Conservation (phyloP, 345 rosid genomes). For the Eucalyptus curtisii region DNA sequence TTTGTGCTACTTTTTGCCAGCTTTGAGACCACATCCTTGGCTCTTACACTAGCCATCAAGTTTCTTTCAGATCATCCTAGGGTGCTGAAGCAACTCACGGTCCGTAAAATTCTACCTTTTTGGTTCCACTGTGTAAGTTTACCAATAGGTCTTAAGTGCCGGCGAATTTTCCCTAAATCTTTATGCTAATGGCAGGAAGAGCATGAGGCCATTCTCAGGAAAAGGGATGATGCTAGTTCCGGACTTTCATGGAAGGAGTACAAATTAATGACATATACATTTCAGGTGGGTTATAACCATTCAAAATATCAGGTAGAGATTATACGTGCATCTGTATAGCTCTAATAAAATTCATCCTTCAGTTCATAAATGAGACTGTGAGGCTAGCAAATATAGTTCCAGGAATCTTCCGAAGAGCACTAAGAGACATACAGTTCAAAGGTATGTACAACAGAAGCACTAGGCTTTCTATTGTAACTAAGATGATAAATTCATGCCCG, state of each 20-base stretch:
- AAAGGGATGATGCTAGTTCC: conserved; percentile 31
- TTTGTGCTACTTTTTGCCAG: conserved; percentile 89
- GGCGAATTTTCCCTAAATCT: background rate
- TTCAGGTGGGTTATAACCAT: conserved; percentile 42
- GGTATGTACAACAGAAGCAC: conserved; percentile 12
- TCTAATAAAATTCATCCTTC: conserved; percentile 2
- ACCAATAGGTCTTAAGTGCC: background rate
- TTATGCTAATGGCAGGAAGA: conserved; percentile 54
- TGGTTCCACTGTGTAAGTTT: background rate
- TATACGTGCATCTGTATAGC: background rate
- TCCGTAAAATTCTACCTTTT: conserved; percentile 4
- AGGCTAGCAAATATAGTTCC: conserved; percentile 94
- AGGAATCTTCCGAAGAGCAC: conserved; percentile 79
- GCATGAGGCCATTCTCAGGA: conserved; percentile 58
- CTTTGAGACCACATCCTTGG: conserved; percentile 93
- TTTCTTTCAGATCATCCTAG: conserved; percentile 59
- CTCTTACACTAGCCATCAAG: conserved; percentile 69
- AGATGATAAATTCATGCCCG: background rate
- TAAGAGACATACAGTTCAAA: conserved; percentile 58
- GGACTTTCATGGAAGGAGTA: conserved; percentile 92
- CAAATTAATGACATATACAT: conserved; percentile 92
- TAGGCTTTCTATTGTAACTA: background rate
- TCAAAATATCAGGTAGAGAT: background rate
- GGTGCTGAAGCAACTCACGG: conserved; percentile 65
- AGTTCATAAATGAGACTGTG: conserved; percentile 90